phyloP scores from a whole-genome alignment of 768 basidiomycete genomes.

The Phanerochaete carnosa region DNA sequence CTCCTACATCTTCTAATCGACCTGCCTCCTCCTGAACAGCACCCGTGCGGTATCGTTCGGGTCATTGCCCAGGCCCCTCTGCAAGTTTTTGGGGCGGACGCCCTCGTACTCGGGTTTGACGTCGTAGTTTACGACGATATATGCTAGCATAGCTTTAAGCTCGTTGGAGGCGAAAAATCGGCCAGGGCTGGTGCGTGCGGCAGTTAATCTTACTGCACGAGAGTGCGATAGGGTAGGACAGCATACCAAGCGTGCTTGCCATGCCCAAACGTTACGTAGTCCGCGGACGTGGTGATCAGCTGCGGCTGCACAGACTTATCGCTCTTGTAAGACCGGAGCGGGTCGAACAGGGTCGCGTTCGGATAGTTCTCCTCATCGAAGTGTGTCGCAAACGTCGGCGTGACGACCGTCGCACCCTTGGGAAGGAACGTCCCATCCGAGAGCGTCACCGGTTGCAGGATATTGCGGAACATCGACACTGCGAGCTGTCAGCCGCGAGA shows the following conservation, averaged over 20 bases:
- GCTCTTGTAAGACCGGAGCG: conserved; percentile 32
- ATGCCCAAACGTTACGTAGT: conserved; percentile 23
- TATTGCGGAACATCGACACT: not conserved
- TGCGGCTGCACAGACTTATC: not conserved
- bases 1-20: no score
- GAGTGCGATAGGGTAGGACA: not conserved
- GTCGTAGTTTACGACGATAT: conserved; percentile 30
- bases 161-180: conserved; percentile 33
- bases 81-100: conserved; percentile 19
- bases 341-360: conserved; percentile 37
- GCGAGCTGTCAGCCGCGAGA: not conserved
- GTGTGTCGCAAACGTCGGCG: conserved; percentile 30
- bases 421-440: conserved; percentile 42
- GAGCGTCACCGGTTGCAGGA: conserved; percentile 23
- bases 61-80: conserved; percentile 7
- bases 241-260: conserved; percentile 25
- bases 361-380: conserved; percentile 27
- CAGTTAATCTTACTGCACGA: not conserved
- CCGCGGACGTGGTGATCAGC: conserved; percentile 13
- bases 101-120: conserved; percentile 27
- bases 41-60: conserved; percentile 21
- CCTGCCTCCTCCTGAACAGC: conserved; percentile 31
- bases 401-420: conserved; percentile 31
- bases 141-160: conserved; percentile 32
- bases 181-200: conserved; percentile 25